A percentile compares a stretch with the other conserved stretches of the same genome.
Conservation (phyloP, 176 grass and related monocot genomes). For the Aechmea fasciata region DNA sequence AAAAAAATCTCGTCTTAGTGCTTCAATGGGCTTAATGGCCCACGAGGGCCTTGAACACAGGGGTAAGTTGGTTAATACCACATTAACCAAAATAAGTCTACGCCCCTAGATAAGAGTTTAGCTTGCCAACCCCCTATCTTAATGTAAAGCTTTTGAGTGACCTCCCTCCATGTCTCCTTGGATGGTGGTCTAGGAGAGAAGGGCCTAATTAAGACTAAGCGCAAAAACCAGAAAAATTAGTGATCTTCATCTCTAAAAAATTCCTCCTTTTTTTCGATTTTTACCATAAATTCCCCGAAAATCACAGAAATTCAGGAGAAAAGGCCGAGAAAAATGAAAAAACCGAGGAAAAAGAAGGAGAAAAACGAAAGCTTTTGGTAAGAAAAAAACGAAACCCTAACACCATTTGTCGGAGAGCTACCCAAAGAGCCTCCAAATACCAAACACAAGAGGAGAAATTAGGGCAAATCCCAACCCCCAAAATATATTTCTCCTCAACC, state of each 20-base stretch:
- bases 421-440: neutral
- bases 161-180: too few relatives aligned
- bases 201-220: slow-evolving; percentile 11
- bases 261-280: slow-evolving; percentile 15
- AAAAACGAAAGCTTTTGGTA: slow-evolving; percentile 14
- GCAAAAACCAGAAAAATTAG: slow-evolving; percentile 15
- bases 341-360: slow-evolving; percentile 13
- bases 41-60: too few relatives aligned
- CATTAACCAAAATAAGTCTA: too few relatives aligned
- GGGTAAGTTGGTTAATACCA: too few relatives aligned
- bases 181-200: too few relatives aligned
- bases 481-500: neutral
- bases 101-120: too few relatives aligned
- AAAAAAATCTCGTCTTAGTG: too few relatives aligned
- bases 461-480: neutral
- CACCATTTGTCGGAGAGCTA: slow-evolving; percentile 2
- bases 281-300: slow-evolving; percentile 13
- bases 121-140: too few relatives aligned
- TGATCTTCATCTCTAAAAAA: slow-evolving; percentile 5
- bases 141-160: too few relatives aligned
- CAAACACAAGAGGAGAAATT: neutral
- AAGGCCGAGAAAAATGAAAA: slow-evolving; percentile 19
- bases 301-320: slow-evolving; percentile 6
- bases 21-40: too few relatives aligned
- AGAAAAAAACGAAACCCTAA: slow-evolving; percentile 15